Conservation (phyloP, 306 rosid species). For the Mucuna pruriens region DNA sequence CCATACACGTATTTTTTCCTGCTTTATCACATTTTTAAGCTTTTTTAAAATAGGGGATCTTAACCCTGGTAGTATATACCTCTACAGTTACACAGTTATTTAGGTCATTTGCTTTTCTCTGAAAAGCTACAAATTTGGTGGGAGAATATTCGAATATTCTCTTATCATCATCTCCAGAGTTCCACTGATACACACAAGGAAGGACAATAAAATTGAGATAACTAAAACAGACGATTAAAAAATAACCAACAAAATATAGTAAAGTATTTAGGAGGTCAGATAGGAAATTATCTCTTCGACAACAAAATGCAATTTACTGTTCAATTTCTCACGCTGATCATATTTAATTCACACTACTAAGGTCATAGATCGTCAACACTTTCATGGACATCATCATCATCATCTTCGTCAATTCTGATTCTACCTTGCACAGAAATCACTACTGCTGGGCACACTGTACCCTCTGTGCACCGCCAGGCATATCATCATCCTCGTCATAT, state of each 20-base stretch:
- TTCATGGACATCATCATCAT: background rate
- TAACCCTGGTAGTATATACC: no score
- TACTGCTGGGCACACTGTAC: conserved; percentile 97
- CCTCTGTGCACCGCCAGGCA: conserved; percentile 95
- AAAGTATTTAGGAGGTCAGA: conserved; percentile 14
- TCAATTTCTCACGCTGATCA: background rate
- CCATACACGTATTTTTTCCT: no score
- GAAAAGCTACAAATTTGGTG: no score
- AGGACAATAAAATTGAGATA: background rate
- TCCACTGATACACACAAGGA: background rate
- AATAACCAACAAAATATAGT: background rate
- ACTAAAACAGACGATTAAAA: background rate
- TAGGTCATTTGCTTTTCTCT: no score
- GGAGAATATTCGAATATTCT: no score
- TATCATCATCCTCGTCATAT: conserved; percentile 80
- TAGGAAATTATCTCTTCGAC: conserved; percentile 36
- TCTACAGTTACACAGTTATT: no score
- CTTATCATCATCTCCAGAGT: no score
- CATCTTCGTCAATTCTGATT: background rate
- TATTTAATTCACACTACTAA: conserved; percentile 3
- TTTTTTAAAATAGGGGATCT: no score
- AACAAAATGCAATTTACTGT: conserved; percentile 8
- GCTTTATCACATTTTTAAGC: no score
- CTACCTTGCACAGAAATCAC: conserved; percentile 4
- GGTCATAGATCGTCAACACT: conserved; percentile 21